Evolutionary conservation across 139 green algal genomes (phyloP).

Genomic region (Tetradesmus obliquus): DNA sequence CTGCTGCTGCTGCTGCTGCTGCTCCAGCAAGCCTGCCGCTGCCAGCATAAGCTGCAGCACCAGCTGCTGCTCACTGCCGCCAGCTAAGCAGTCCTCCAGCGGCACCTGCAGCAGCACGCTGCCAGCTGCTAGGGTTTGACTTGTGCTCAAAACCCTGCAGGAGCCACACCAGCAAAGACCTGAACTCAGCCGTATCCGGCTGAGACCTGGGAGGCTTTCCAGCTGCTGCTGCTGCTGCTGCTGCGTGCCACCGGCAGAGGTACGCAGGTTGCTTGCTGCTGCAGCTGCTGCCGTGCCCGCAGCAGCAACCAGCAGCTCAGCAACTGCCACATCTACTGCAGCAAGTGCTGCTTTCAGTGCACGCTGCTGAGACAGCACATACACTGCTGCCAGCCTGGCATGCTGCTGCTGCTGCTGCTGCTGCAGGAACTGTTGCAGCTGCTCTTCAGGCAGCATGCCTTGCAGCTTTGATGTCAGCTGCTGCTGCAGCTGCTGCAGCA

Average conservation of each 20-base stretch:
- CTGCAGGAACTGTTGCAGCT: not conserved
- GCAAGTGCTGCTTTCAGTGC: constrained; percentile 1
- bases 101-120: not conserved
- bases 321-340: not conserved
- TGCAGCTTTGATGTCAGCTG: constrained; percentile 36
- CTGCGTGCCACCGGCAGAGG: not conserved
- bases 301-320: not conserved
- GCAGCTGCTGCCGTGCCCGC: not conserved
- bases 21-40: not conserved
- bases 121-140: not conserved
- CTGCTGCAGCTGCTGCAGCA: constrained; percentile 26
- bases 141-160: not conserved
- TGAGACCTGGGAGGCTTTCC: not conserved
- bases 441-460: not conserved
- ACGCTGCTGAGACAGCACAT: constrained; percentile 32
- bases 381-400: constrained; percentile 24
- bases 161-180: not conserved
- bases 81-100: not conserved
- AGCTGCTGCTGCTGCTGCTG: constrained; percentile 11
- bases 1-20: constrained; percentile 24
- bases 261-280: not conserved
- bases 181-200: not conserved
- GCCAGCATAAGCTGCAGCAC: constrained; percentile 9
- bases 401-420: not conserved
- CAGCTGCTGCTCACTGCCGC: constrained; percentile 9